Base-by-base conservation (phyloP, 345 rosid species). In the Clausena lansium region DNA sequence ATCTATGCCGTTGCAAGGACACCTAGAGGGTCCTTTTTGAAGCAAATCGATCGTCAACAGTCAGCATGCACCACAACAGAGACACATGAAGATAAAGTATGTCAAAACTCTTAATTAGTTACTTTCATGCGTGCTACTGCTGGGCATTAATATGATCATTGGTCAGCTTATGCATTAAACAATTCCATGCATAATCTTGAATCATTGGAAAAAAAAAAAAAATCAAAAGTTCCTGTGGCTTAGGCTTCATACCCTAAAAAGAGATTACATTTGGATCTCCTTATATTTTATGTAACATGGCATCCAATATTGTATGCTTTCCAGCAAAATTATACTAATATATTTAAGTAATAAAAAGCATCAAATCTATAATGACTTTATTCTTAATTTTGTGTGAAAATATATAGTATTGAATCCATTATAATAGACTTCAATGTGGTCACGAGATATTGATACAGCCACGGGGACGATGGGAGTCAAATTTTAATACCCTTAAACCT, bases 121-220 rank as follows among this genome's bases (percentile, higher is more conserved):
- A 2, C 15, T 45, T 45, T 13, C 50, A 45, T 45, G 50, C 50
- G 50, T 13, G 17, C 17, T 13, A 13, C 50, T 13, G 50, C 17
- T 5, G 25, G 73, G 38, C 57, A 67, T 60, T 47, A 64, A 64
- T 32, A 38, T 72, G n/a, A 82, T 82, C 69, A 71, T 71, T 45
- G 17, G 17, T 76, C 77, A 69, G 66, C 41, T 63, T 30, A n/a
- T n/a, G n/a, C 60, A 59, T 35, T 36, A 66, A 70, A 66, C 13
- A 66, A 71, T 47, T 57, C 67, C 82, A 82, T 79, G 82, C 82
- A 71, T 71, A 72, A 74, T 76, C 67, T 78, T 67, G 55, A 78
- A 35, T 77, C 75, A 58, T 75, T 67, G 30, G 36, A 54, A 13
- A 9, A n/a, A n/a, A 2, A 33, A 30, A 36, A 62, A 22, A 6